Percentiles rank a stretch among this genome's conserved stretches.
Evolutionary conservation across 2,329 filamentous ascomycete genomes (phyloP).

Genomic region (Colletotrichum trifolii): DNA sequence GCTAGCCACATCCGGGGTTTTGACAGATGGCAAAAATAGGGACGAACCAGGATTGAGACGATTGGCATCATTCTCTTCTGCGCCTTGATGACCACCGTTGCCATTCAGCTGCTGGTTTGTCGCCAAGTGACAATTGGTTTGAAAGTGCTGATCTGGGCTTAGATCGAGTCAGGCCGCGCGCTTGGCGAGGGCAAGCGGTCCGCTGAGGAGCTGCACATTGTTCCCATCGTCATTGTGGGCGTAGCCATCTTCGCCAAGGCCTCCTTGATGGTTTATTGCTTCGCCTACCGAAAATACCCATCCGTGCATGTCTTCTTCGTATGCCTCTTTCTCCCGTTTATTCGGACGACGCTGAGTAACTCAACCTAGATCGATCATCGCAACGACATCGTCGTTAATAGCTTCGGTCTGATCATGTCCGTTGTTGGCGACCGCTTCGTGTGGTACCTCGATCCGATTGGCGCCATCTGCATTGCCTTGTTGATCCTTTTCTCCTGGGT

Average conservation of each 20-base stretch:
- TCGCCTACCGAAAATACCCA: constrained; percentile 63
- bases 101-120: constrained; percentile 69
- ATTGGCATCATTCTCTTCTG: constrained; percentile 75
- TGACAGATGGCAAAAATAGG: constrained; percentile 46
- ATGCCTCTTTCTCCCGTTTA: constrained; percentile 31
- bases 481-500: constrained; percentile 72
- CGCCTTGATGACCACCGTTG: constrained; percentile 73
- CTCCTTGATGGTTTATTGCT: constrained; percentile 65
- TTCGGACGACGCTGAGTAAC: constrained; percentile 23
- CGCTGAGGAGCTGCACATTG: constrained; percentile 58
- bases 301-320: constrained; percentile 67
- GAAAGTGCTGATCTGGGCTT: constrained; percentile 37
- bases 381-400: constrained; percentile 67
- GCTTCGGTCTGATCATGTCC: constrained; percentile 66
- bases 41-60: constrained; percentile 71
- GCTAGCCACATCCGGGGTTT: neutral
- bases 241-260: constrained; percentile 65
- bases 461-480: constrained; percentile 69
- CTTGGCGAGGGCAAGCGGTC: constrained; percentile 57
- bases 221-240: constrained; percentile 66
- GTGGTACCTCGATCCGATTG: constrained; percentile 72
- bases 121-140: constrained; percentile 31
- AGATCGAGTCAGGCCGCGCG: constrained; percentile 66
- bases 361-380: constrained; percentile 61
- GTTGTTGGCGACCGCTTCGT: constrained; percentile 62